These are phyloP conservation scores for Lachnellula subtilissima DNA, from an alignment of 2,329 filamentous ascomycete species.

Conservation along the genomic window DNA sequence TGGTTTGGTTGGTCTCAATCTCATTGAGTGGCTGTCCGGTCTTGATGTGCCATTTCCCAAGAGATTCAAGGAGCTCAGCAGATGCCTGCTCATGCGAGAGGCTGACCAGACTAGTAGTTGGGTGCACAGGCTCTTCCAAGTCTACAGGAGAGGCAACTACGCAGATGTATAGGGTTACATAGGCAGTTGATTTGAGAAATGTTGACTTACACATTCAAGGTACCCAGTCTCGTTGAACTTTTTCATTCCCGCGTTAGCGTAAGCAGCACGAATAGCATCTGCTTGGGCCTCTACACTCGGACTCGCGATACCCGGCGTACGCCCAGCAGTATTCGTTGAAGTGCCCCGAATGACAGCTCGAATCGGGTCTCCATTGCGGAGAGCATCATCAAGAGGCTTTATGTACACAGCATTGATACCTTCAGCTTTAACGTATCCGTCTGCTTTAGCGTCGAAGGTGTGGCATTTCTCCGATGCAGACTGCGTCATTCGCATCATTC, in stretches of 20 bases:
- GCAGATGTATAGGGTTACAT: no score
- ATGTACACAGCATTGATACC: conserved; percentile 38
- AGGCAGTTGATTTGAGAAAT: no score
- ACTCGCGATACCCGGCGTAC: conserved; percentile 38
- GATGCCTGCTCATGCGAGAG: no score
- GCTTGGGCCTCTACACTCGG: conserved; percentile 43
- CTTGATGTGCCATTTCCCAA: no score
- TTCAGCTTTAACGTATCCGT: conserved; percentile 43
- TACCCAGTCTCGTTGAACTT: no score
- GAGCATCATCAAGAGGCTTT: conserved; percentile 38
- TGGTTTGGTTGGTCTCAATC: neutral
- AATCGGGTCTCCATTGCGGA: conserved; percentile 39
- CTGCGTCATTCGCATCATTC: neutral
- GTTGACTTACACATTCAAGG: no score
- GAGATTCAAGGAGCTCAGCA: no score
- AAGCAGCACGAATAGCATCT: no score
- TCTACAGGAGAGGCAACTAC: neutral
- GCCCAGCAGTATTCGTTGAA: conserved; percentile 41
- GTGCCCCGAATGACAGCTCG: conserved; percentile 38
- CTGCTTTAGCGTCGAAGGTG: conserved; percentile 18
- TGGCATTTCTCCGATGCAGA: conserved; percentile 11
- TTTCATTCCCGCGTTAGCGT: no score
- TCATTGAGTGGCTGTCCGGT: neutral
- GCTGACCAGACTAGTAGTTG: no score
- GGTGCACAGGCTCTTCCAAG: no score